A percentile compares a stretch with the other conserved stretches of the same genome.
phyloP scores from a whole-genome alignment of 176 grass and related monocot genomes.

The Oropetium thomaeum region DNA sequence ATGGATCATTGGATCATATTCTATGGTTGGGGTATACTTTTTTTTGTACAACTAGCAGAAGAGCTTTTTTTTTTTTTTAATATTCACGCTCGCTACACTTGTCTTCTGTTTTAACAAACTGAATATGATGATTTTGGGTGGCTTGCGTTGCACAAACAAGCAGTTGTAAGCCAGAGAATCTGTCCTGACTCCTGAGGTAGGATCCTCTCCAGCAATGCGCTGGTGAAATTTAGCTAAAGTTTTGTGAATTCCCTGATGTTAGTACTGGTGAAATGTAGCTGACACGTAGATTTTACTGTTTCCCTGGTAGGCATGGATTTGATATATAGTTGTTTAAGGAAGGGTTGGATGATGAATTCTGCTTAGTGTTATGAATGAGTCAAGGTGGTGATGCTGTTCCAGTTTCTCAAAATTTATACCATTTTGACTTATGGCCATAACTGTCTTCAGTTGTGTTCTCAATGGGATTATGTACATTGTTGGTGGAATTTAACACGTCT shows the following conservation, averaged over 20 bases:
- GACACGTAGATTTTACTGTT: neutral
- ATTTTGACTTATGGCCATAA: neutral
- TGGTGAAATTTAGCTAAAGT: neutral
- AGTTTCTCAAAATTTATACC: neutral
- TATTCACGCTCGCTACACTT: neutral
- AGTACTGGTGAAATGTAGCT: neutral
- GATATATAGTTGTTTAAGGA: neutral
- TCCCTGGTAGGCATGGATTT: neutral
- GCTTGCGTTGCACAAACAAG: neutral
- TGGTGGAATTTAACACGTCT: neutral
- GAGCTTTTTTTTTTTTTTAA: neutral
- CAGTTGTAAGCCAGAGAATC: neutral
- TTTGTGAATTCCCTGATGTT: neutral
- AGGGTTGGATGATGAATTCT: neutral
- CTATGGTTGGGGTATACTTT: neutral
- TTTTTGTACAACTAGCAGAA: neutral
- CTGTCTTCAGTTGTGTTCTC: neutral
- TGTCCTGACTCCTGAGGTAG: neutral
- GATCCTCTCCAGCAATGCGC: neutral
- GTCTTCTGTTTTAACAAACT: neutral
- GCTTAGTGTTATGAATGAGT: neutral
- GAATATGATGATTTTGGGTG: neutral
- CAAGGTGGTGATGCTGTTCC: neutral
- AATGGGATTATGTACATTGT: neutral
- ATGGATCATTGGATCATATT: neutral